Evolutionary conservation across 148 eudicot species (phyloP), one percentile per base, ranked within the genome.

Genomic region (Arbutus unedo): DNA sequence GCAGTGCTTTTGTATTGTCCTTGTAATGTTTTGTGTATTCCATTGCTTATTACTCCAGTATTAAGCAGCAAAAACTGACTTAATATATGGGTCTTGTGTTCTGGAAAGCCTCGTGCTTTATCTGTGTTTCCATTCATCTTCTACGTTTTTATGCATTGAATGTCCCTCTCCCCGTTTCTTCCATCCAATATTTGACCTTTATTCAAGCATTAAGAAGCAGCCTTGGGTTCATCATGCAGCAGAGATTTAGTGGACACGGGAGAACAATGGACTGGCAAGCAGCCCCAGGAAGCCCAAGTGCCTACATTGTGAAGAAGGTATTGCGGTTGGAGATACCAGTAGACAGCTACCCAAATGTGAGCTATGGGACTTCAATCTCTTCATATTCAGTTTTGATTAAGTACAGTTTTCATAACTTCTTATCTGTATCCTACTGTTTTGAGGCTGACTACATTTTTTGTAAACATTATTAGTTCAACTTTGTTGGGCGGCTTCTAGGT

Each of bases 301-400:
- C 89, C 18, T 84, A 55, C 41, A 54, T 85, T 4, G 86, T 79
- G 68, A 90, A 90, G 86, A 84, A 83, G 49, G 59, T 86, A 10
- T 54, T 90, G 80, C 88, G 91, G 77, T 86, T 90, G 84, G 91
- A 90, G n/a, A 88, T 90, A 75, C 89, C 91, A 11, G 91, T 89
- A 8, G 89, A 82, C 81, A 87, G 84, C 85, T 89, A 76, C 79
- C 91, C 91, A 48, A 84, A 87, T 86, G 91, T 89, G 83, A 82
- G 88, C 64, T 51, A 44, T 16, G 44, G 13, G 81, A 47, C 68
- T 11, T 83, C 45, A 38, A 48, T 76, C 73, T 79, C 81, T 64
- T 38, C 16, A 15, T 70, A 16, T 84, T 49, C 14, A 50, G 45
- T 70, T 50, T 53, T 51, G 45, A 4, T 80, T 11, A 67, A 79